phyloP scores from a whole-genome alignment of 2,329 filamentous ascomycete genomes.

The Chaetomium globosum region DNA sequence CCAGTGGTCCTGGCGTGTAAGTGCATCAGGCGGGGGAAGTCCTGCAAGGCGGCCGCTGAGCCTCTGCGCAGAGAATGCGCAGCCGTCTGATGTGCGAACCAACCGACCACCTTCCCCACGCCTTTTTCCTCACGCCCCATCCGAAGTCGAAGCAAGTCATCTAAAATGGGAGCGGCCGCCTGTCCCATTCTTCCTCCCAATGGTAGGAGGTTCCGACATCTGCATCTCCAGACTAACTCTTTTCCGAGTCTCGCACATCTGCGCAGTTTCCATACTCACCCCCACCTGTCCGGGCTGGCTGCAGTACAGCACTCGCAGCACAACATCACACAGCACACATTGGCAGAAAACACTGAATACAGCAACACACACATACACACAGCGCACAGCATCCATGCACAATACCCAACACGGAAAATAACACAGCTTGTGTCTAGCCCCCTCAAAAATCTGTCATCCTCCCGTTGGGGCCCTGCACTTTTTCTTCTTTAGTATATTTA shows the following conservation, averaged over 20 bases:
- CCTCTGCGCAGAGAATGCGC: slow-evolving; percentile 33
- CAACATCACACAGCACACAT: neutral
- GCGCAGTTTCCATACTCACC: neutral
- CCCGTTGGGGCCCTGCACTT: slow-evolving; percentile 8
- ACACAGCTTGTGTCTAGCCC: neutral
- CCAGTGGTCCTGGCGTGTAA: slow-evolving; percentile 11
- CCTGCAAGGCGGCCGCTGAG: slow-evolving; percentile 29
- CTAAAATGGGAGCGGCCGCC: slow-evolving; percentile 28
- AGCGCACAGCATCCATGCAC: neutral
- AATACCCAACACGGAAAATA: neutral
- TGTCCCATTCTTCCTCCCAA: neutral
- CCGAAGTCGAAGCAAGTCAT: neutral
- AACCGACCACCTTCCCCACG: slow-evolving; percentile 7
- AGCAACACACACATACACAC: neutral
- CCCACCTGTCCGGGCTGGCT: neutral
- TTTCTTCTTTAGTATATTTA: neutral
- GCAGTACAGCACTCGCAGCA: neutral
- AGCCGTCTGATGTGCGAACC: slow-evolving; percentile 22
- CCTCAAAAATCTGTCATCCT: neutral
- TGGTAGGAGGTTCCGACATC: neutral
- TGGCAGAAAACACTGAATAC: neutral
- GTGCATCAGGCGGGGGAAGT: neutral
- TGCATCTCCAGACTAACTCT: neutral
- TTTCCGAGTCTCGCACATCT: slow-evolving; percentile 3
- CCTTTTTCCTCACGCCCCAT: neutral